These are phyloP conservation scores for Candolleomyces efflorescens DNA, from an alignment of 768 basidiomycete species.

Conservation along the genomic window DNA sequence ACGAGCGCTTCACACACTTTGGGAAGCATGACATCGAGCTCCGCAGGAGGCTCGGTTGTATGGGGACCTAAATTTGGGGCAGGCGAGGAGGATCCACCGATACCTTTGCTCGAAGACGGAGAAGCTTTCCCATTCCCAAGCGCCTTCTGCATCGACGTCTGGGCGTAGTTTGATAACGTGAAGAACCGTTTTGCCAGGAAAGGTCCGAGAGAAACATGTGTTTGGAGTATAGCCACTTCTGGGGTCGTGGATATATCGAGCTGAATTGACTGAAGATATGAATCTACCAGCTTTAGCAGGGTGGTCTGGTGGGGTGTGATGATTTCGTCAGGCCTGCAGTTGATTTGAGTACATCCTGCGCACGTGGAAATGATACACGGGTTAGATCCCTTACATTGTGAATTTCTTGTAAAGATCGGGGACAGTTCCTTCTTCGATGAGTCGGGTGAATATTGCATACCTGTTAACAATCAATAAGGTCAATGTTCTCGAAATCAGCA, in stretches of 20 bases:
- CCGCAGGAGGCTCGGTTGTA: constrained; percentile 22
- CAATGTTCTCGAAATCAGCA: constrained; percentile 1
- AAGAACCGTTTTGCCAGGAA: constrained; percentile 65
- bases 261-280: constrained; percentile 63
- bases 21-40: constrained; percentile 68
- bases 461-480: constrained; percentile 27
- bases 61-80: constrained; percentile 6
- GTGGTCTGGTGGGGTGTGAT: constrained; percentile 83
- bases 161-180: constrained; percentile 54
- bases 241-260: constrained; percentile 24
- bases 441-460: constrained; percentile 58
- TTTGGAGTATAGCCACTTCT: constrained; percentile 27
- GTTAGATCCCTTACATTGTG: constrained; percentile 47
- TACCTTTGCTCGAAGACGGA: constrained; percentile 1
- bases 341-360: constrained; percentile 5
- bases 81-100: neutral
- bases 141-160: constrained; percentile 45
- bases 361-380: neutral
- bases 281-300: constrained; percentile 85
- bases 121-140: constrained; percentile 27
- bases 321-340: constrained; percentile 56
- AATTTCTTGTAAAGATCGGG: constrained; percentile 59
- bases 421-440: constrained; percentile 58
- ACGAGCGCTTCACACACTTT: constrained; percentile 80
- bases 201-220: constrained; percentile 42